Percentiles rank a stretch among this genome's conserved stretches.
These are phyloP conservation scores for Exidia glandulosa DNA, from an alignment of 768 basidiomycete genomes.

Conservation along the genomic window DNA sequence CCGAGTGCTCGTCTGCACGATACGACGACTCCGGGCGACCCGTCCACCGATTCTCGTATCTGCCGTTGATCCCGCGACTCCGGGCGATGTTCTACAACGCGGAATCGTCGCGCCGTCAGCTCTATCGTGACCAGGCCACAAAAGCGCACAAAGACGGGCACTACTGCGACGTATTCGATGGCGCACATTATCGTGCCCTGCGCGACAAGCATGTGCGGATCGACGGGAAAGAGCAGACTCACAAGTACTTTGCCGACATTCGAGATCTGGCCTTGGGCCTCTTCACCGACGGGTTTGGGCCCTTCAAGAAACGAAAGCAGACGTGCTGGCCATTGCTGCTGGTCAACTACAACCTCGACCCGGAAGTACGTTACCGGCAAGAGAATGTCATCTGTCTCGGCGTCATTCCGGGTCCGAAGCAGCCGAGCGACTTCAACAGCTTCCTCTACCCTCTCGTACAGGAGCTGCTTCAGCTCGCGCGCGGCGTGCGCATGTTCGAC, in stretches of 20 bases:
- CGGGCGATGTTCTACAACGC: conserved; percentile 13
- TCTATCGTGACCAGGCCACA: conserved; percentile 17
- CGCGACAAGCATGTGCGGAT: conserved; percentile 14
- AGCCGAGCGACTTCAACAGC: conserved; percentile 28
- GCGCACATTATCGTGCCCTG: conserved; percentile 19
- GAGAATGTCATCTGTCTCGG: conserved; percentile 27
- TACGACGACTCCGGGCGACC: conserved; percentile 14
- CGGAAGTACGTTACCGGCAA: conserved; percentile 24
- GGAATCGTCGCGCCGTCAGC: conserved; percentile 13
- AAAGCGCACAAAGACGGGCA: conserved; percentile 7
- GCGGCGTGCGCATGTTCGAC: conserved; percentile 18
- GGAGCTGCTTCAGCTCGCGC: conserved; percentile 23
- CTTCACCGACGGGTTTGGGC: conserved; percentile 31
- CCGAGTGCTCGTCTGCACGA: conserved; percentile 23
- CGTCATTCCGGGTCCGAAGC: conserved; percentile 35
- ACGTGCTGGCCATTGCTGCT: conserved; percentile 32
- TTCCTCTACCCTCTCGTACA: conserved; percentile 27
- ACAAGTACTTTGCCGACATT: conserved; percentile 25
- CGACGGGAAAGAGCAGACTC: conserved; percentile 11
- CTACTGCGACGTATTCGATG: conserved; percentile 28
- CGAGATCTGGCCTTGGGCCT: conserved; percentile 33
- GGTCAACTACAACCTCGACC: conserved; percentile 33
- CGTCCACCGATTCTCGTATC: conserved; percentile 21
- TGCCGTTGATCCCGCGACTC: conserved; percentile 31
- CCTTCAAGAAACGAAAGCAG: conserved; percentile 22